Percentiles rank a stretch among this genome's conserved stretches.
Conservation (phyloP, 2,329 filamentous ascomycete species). For the Malbranchea zuffiana region DNA sequence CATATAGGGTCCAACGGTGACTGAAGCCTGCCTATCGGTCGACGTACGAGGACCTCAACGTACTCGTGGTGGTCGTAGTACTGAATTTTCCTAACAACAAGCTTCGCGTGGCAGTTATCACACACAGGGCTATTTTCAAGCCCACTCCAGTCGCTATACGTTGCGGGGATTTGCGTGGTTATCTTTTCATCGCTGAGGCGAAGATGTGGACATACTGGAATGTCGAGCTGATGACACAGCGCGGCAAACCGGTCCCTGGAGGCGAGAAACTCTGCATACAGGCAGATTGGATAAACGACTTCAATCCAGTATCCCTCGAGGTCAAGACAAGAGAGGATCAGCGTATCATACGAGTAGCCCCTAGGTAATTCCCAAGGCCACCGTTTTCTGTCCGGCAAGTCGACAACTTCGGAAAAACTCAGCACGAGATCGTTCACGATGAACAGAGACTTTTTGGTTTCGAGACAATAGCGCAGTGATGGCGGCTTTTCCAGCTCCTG, state of each 20-base stretch:
- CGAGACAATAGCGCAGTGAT: slow-evolving; percentile 2
- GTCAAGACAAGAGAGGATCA: too few relatives aligned
- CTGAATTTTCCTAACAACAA: too few relatives aligned
- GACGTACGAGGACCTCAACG: not conserved
- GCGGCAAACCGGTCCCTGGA: not conserved
- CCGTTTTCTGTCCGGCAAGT: not conserved
- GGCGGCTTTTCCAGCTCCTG: slow-evolving; percentile 3
- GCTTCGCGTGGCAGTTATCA: too few relatives aligned
- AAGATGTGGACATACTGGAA: not conserved
- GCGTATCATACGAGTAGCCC: not conserved
- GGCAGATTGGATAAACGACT: not conserved
- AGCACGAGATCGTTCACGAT: not conserved
- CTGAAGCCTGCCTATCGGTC: slow-evolving; percentile 5
- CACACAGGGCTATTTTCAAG: too few relatives aligned
- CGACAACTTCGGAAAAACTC: not conserved
- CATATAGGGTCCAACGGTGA: slow-evolving; percentile 7
- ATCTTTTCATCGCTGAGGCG: not conserved
- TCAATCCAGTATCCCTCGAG: too few relatives aligned
- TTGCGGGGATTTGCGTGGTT: too few relatives aligned
- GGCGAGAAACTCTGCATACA: not conserved
- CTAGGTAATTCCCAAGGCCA: not conserved
- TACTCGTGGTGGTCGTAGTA: not conserved
- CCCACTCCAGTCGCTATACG: too few relatives aligned
- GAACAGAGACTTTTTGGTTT: not conserved
- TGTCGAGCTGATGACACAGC: not conserved